These are phyloP conservation scores for Fonsecaea monophora DNA, from an alignment of 2,329 filamentous ascomycete genomes.

Conservation along the genomic window DNA sequence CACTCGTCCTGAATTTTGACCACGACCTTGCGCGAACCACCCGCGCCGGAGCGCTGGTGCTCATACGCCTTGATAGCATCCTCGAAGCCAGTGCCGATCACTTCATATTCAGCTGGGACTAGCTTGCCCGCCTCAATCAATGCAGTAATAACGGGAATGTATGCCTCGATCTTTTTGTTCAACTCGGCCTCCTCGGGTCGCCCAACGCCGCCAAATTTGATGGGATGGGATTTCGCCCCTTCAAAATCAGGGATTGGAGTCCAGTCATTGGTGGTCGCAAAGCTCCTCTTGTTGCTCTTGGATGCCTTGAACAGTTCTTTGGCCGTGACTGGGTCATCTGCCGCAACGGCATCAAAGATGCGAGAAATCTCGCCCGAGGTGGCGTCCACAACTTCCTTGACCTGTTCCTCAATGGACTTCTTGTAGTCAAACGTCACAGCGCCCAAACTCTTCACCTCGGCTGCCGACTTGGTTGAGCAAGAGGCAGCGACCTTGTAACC, in stretches of 20 bases:
- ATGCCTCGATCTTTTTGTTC: slow-evolving; percentile 37
- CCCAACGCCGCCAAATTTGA: slow-evolving; percentile 35
- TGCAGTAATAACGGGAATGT: slow-evolving; percentile 38
- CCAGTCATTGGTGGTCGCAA: slow-evolving; percentile 41
- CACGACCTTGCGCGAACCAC: slow-evolving; percentile 39
- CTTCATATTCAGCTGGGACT: slow-evolving; percentile 37
- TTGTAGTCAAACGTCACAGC: slow-evolving; percentile 46
- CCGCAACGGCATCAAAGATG: slow-evolving; percentile 45
- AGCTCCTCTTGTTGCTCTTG: slow-evolving; percentile 38
- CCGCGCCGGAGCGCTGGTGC: slow-evolving; percentile 38
- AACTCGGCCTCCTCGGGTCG: slow-evolving; percentile 36
- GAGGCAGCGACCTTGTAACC: slow-evolving; percentile 46
- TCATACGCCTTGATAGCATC: slow-evolving; percentile 39
- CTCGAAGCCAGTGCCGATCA: slow-evolving; percentile 40
- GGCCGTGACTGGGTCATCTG: slow-evolving; percentile 42
- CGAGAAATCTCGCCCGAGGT: slow-evolving; percentile 42
- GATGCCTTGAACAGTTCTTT: slow-evolving; percentile 39
- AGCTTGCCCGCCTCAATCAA: slow-evolving; percentile 37
- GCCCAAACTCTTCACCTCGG: slow-evolving; percentile 42
- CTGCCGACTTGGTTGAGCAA: slow-evolving; percentile 42
- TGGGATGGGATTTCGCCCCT: slow-evolving; percentile 38
- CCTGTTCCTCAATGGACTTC: slow-evolving; percentile 40
- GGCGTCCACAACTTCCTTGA: slow-evolving; percentile 40
- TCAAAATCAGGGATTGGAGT: slow-evolving; percentile 37
- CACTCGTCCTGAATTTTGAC: slow-evolving; percentile 40